These are phyloP conservation scores for Echinochloa phyllopogon DNA, from an alignment of 176 grass and related monocot genomes.

Conservation along the genomic window DNA sequence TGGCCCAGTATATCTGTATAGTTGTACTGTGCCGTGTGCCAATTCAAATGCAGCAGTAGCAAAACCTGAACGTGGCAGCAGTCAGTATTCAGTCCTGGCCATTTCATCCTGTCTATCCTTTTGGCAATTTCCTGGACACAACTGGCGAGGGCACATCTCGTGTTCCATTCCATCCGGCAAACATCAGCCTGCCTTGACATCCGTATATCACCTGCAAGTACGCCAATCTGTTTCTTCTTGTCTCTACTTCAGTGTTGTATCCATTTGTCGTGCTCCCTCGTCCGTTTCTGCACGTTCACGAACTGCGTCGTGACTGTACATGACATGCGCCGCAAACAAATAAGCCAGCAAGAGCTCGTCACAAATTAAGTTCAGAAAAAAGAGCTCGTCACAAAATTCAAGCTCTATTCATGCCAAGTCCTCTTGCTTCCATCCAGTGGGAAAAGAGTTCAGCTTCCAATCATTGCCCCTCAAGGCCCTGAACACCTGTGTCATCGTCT, in stretches of 20 bases:
- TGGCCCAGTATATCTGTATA: neutral
- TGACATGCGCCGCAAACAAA: neutral
- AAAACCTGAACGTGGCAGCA: neutral
- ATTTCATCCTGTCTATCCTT: neutral
- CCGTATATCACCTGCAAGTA: neutral
- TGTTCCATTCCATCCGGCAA: neutral
- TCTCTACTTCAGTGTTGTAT: neutral
- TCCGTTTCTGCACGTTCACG: neutral
- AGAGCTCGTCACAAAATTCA: neutral
- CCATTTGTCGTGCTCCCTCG: slow-evolving; percentile 1
- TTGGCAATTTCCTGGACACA: neutral
- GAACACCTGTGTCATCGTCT: neutral
- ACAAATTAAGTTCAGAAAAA: no score
- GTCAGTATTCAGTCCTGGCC: neutral
- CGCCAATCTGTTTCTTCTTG: neutral
- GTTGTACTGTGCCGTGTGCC: no score
- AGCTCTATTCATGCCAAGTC: neutral
- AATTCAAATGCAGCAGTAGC: no score
- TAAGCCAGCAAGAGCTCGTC: neutral
- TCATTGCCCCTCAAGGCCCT: neutral
- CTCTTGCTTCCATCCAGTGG: neutral
- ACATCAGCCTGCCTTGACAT: neutral
- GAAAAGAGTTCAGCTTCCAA: slow-evolving; percentile 15
- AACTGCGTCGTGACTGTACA: neutral
- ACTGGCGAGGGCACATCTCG: neutral